These are phyloP conservation scores for Atalantia buxifolia DNA, from an alignment of 345 rosid genomes.

Conservation along the genomic window DNA sequence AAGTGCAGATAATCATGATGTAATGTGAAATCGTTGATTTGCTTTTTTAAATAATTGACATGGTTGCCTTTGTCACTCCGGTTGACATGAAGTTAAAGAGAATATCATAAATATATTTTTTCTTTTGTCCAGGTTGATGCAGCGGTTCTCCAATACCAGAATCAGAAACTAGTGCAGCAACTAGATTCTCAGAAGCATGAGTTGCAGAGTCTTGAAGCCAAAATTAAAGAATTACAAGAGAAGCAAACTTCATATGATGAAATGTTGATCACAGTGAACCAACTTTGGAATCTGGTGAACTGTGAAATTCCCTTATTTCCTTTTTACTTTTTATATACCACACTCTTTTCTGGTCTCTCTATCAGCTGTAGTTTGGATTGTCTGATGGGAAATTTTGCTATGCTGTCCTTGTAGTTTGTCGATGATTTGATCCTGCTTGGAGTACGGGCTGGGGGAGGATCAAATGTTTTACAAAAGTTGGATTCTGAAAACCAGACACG, in stretches of 20 bases:
- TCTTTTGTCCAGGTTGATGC: constrained; percentile 59
- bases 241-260: constrained; percentile 68
- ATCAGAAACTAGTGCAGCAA: constrained; percentile 81
- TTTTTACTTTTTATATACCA: neutral
- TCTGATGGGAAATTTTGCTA: constrained; percentile 1
- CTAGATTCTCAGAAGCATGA: constrained; percentile 71
- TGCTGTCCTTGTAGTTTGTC: constrained; percentile 56
- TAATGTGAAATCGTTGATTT: neutral
- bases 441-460: constrained; percentile 63
- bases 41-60: neutral
- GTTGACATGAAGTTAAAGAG: neutral
- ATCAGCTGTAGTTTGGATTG: neutral
- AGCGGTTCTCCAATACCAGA: constrained; percentile 71
- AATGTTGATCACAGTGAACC: constrained; percentile 53
- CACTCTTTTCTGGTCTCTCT: neutral
- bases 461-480: constrained; percentile 39
- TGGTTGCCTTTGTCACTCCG: neutral
- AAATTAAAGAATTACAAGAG: constrained; percentile 47
- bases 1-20: neutral
- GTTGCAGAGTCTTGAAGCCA: constrained; percentile 59
- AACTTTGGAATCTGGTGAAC: constrained; percentile 71
- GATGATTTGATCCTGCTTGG: constrained; percentile 83
- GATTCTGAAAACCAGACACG: constrained; percentile 38
- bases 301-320: neutral
- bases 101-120: neutral